These are phyloP conservation scores for Wickerhamiella lipophila DNA, from an alignment of 805 yeast species.

Conservation along the genomic window DNA sequence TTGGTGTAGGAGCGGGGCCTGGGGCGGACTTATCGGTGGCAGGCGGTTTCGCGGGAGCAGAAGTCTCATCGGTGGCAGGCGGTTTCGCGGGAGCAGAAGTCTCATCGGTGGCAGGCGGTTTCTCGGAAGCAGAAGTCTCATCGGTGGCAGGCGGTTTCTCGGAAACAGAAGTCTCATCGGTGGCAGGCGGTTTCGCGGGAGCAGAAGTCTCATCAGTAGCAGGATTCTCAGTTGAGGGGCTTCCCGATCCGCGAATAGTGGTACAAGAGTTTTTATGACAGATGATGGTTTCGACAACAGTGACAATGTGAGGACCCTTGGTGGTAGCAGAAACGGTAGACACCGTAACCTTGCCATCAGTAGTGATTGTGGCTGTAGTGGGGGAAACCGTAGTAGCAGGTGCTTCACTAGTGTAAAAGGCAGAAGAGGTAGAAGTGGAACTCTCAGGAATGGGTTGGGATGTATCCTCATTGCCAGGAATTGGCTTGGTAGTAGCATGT, in stretches of 20 bases:
- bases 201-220: neutral
- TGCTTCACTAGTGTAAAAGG: neutral
- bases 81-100: neutral
- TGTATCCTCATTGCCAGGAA: too few species aligned
- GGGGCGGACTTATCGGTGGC: too few species aligned
- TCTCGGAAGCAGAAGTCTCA: too few species aligned
- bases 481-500: too few species aligned
- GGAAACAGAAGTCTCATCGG: too few species aligned
- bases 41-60: too few species aligned
- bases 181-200: neutral
- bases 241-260: neutral
- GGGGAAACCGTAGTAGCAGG: slow-evolving; percentile 5
- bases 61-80: too few species aligned
- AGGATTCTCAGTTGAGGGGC: too few species aligned
- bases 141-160: too few species aligned
- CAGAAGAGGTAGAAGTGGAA: neutral
- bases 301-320: slow-evolving; percentile 5
- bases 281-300: slow-evolving; percentile 4
- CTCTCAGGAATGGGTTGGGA: neutral
- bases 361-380: neutral
- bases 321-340: slow-evolving; percentile 6
- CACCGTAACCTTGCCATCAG: neutral
- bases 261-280: slow-evolving; percentile 2
- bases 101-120: too few species aligned
- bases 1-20: too few species aligned